Evolutionary conservation across 768 basidiomycete species (phyloP).

Genomic region (Boletellus sp.): DNA sequence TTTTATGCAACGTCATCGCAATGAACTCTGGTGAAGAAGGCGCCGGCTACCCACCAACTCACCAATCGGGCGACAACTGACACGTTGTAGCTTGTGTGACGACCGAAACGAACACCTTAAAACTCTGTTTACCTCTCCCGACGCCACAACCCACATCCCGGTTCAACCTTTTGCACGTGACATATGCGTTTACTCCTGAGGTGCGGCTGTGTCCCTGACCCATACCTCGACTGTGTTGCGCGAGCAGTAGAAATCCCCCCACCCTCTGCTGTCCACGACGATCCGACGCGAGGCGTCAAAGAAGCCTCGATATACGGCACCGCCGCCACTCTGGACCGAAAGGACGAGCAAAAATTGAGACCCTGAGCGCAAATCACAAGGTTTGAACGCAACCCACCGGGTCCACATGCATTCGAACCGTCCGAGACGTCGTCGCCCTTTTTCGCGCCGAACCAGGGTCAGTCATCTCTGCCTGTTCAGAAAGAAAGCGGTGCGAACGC

Average conservation of each 20-base stretch:
- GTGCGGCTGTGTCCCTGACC: conserved; percentile 28
- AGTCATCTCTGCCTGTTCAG: neutral
- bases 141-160: too few relatives aligned
- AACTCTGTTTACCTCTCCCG: neutral
- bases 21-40: too few relatives aligned
- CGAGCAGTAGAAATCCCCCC: conserved; percentile 63
- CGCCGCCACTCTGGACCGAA: conserved; percentile 28
- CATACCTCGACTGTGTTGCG: conserved; percentile 59
- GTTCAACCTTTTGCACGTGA: too few relatives aligned
- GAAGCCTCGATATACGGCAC: conserved; percentile 44
- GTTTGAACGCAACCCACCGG: conserved; percentile 38
- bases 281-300: conserved; percentile 44
- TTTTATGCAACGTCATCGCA: neutral
- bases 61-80: too few relatives aligned
- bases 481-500: conserved; percentile 2
- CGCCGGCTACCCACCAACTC: too few relatives aligned
- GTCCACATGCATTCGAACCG: conserved; percentile 62
- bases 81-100: too few relatives aligned
- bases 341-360: conserved; percentile 7
- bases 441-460: neutral
- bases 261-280: conserved; percentile 50
- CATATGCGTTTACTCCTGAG: too few relatives aligned
- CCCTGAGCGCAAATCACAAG: neutral
- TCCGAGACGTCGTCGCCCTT: conserved; percentile 24
- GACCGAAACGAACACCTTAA: too few relatives aligned